These are phyloP conservation scores for Rhizopogon vesiculosus DNA, from an alignment of 768 basidiomycete species.

Conservation along the genomic window DNA sequence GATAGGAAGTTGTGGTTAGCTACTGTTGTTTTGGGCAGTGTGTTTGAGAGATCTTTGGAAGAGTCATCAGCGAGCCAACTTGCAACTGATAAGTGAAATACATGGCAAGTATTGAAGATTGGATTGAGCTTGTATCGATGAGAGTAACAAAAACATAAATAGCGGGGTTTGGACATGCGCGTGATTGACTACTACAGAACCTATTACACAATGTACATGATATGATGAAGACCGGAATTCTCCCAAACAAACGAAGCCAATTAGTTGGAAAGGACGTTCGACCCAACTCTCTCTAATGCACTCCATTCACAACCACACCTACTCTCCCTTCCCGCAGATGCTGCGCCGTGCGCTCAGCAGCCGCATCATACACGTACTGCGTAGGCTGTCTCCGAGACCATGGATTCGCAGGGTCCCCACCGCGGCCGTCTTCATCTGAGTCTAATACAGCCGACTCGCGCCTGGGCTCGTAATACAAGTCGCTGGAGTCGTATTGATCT, in stretches of 20 bases:
- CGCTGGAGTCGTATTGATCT: constrained; percentile 53
- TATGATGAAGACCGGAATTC: background rate
- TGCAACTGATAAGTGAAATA: background rate
- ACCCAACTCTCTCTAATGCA: constrained; percentile 31
- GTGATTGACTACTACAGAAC: constrained; percentile 4
- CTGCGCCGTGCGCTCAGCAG: constrained; percentile 72
- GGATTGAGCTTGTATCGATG: too few relatives aligned
- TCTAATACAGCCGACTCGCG: constrained; percentile 31
- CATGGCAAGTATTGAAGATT: background rate
- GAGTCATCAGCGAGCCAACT: background rate
- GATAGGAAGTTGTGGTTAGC: background rate
- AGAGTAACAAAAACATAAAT: constrained; percentile 2
- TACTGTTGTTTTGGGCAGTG: background rate
- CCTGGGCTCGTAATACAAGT: constrained; percentile 44
- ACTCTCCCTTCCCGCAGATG: constrained; percentile 41
- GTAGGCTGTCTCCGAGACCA: constrained; percentile 42
- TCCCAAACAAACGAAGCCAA: background rate
- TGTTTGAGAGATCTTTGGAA: background rate
- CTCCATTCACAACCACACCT: constrained; percentile 36
- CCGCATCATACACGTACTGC: constrained; percentile 89
- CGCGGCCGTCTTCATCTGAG: constrained; percentile 34
- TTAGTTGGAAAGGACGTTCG: background rate
- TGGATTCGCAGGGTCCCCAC: constrained; percentile 1
- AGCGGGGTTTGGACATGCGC: background rate
- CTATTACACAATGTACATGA: constrained; percentile 6